Evolutionary conservation across 192 early-diverging fungal species (phyloP).

Genomic region (Gamsiella multidivaricata): DNA sequence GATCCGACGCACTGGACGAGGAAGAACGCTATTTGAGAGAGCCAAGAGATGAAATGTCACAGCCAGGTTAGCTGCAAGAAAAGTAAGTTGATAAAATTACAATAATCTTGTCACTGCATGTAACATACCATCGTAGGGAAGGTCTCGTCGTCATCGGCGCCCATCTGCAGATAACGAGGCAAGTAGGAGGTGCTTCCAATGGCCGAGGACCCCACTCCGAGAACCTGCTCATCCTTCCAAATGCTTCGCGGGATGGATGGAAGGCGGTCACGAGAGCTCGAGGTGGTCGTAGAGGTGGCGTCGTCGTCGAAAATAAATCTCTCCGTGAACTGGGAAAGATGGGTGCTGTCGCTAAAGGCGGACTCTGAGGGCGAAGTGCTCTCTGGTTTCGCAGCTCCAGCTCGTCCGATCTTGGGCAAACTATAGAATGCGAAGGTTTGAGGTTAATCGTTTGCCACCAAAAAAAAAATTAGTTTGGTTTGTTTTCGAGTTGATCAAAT

Average conservation of each 20-base stretch:
- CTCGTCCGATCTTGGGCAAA: constrained; percentile 42
- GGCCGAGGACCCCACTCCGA: constrained; percentile 25
- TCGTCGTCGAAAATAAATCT: constrained; percentile 61
- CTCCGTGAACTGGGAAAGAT: constrained; percentile 58
- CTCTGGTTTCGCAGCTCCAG: constrained; percentile 24
- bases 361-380: constrained; percentile 39
- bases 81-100: background rate
- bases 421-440: background rate
- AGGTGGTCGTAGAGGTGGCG: background rate
- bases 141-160: constrained; percentile 51
- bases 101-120: constrained; percentile 9
- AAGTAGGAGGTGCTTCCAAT: constrained; percentile 50
- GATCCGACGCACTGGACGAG: constrained; percentile 57
- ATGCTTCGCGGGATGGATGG: constrained; percentile 41
- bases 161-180: constrained; percentile 57
- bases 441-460: background rate
- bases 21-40: constrained; percentile 50
- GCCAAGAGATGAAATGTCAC: background rate
- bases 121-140: constrained; percentile 59
- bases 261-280: constrained; percentile 6
- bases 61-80: background rate
- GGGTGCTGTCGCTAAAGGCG: constrained; percentile 40
- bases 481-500: background rate
- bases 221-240: constrained; percentile 42
- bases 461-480: background rate